Conservation (phyloP, 768 basidiomycete genomes). For the Lyophyllum decastes region DNA sequence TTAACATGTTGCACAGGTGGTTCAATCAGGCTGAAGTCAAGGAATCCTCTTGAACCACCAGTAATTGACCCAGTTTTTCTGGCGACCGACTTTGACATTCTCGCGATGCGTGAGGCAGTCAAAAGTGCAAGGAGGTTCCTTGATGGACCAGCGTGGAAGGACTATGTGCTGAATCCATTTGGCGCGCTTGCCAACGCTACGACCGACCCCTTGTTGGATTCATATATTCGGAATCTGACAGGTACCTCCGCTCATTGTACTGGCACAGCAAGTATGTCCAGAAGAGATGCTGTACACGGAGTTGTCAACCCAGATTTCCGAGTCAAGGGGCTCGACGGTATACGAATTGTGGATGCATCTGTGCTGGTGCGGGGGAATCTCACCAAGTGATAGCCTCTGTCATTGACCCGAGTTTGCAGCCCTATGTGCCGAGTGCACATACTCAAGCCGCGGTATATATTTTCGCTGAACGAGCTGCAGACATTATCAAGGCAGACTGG, state of each 20-base stretch:
- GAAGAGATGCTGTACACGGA: constrained; percentile 10
- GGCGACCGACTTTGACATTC: constrained; percentile 13
- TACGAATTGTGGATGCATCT: constrained; percentile 21
- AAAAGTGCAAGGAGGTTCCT: constrained; percentile 16
- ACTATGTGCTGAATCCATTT: constrained; percentile 10
- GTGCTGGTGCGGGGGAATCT: constrained; percentile 6
- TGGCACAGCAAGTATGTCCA: constrained; percentile 16
- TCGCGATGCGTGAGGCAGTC: constrained; percentile 15
- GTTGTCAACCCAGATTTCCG: constrained; percentile 19
- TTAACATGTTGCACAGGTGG: constrained; percentile 3
- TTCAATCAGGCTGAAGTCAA: constrained; percentile 10
- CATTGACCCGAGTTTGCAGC: neutral
- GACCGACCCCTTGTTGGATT: constrained; percentile 5
- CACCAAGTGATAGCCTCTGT: neutral
- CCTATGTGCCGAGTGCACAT: constrained; percentile 14
- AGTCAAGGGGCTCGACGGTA: constrained; percentile 14
- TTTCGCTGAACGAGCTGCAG: constrained; percentile 19
- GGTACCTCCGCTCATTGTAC: constrained; percentile 10
- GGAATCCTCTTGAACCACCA: constrained; percentile 11
- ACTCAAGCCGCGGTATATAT: constrained; percentile 17
- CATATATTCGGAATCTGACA: constrained; percentile 7
- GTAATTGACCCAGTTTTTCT: constrained; percentile 18
- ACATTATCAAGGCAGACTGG: constrained; percentile 14
- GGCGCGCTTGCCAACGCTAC: constrained; percentile 11
- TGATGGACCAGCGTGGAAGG: constrained; percentile 13